phyloP scores from a whole-genome alignment of 177 flowering plant genomes.

The Telopea speciosissima region DNA sequence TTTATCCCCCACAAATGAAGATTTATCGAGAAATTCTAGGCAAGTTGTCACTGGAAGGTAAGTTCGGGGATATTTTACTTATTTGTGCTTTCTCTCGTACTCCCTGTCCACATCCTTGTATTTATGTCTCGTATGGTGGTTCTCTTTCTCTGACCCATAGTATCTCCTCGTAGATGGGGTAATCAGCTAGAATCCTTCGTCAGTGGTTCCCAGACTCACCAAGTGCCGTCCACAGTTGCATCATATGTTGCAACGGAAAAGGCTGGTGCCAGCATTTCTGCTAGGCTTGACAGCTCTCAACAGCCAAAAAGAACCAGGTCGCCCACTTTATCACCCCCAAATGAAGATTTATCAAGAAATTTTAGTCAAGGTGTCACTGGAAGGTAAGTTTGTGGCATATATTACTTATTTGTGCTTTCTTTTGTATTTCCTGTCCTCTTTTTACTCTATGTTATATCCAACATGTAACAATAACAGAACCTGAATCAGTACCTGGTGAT shows the following conservation, averaged over 20 bases:
- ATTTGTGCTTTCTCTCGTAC: background rate
- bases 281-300: constrained; percentile 25
- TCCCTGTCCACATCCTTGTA: background rate
- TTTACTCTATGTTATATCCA: too few relatives aligned
- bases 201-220: constrained; percentile 16
- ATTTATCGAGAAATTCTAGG: constrained; percentile 14
- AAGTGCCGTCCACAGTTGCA: constrained; percentile 23
- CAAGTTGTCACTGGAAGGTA: constrained; percentile 17
- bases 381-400: too few relatives aligned
- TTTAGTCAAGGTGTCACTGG: too few relatives aligned
- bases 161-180: constrained; percentile 25
- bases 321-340: background rate
- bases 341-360: too few relatives aligned
- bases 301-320: constrained; percentile 25
- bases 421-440: too few relatives aligned
- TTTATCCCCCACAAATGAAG: constrained; percentile 13
- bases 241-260: constrained; percentile 23
- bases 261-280: constrained; percentile 20
- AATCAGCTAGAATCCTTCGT: constrained; percentile 14
- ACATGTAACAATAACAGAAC: too few relatives aligned
- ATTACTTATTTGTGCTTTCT: too few relatives aligned
- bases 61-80: background rate
- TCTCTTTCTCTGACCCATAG: constrained; percentile 21
- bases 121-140: background rate
- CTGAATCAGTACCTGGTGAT: too few relatives aligned